Evolutionary conservation across 441 rosid species (phyloP).

Genomic region (Gossypium lobatum): DNA sequence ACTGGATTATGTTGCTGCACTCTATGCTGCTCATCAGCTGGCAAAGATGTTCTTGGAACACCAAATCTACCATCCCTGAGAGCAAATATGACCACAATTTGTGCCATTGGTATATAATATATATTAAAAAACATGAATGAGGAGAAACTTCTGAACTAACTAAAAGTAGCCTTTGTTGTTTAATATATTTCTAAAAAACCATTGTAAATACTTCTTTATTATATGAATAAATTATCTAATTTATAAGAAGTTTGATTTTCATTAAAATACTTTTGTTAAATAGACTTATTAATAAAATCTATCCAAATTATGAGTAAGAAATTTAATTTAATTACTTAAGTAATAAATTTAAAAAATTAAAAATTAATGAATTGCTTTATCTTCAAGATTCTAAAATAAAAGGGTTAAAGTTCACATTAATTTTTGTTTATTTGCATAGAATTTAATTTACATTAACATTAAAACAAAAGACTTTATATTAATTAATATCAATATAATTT

Average conservation of each 20-base stretch:
- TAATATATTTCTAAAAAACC: not conserved
- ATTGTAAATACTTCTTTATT: not conserved
- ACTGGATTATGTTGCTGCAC: conserved; percentile 65
- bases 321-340: not conserved
- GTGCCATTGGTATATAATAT: not conserved
- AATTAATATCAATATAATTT: not conserved
- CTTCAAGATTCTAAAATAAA: not conserved
- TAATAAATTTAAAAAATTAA: not conserved
- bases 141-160: not conserved
- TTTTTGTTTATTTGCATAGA: not conserved
- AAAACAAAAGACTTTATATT: not conserved
- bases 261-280: not conserved
- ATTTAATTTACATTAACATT: not conserved
- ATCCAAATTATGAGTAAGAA: not conserved
- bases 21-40: conserved; percentile 80
- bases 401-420: not conserved
- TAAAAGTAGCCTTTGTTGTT: not conserved
- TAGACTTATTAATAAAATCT: not conserved
- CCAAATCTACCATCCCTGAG: conserved; percentile 72
- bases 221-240: not conserved
- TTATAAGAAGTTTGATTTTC: not conserved
- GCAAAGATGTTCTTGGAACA: conserved; percentile 67
- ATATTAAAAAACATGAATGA: not conserved
- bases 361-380: not conserved
- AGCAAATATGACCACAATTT: conserved; percentile 9